Base-by-base conservation (phyloP, 805 yeast genomes). In the Nakazawaea pomicola region DNA sequence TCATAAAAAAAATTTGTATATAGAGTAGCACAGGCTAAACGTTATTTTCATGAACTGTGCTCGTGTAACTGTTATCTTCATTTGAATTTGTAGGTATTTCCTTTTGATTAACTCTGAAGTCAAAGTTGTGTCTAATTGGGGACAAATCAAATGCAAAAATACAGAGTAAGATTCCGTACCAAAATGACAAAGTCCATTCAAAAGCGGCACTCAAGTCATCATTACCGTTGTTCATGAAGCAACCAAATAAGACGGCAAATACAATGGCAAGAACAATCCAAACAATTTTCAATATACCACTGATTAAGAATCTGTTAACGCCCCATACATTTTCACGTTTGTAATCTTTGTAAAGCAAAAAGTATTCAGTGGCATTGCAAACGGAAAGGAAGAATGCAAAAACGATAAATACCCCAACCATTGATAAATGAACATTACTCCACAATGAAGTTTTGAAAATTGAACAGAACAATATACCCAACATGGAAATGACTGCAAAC, bases 161-260 rank as follows among this genome's bases (percentile, higher is more conserved):
- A 4, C 81, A 54, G 48, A 81, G 74, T 46, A 84, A 67, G 25
- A 81, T 52, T 3, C 95, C 93, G 56, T 84, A 90, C 78, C 86
- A 80, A 61, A 80, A 90, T n/a, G 91, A 80, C 32, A 90, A 61
- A 3, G 80, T 56, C 98, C 98, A 91, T 61, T 91, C 98, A 55
- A 83, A 77, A 16, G 70, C 65, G 0, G 89, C 89, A 30, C 80
- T 70, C 24, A 71, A 64, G 3, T 72, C 73, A 47, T 72, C 65
- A 29, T 62, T 53, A 6, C 62, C 52, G 20, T 68, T 66, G 1
- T 43, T 39, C 18, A 49, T 50, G 18, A 59, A 44, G 10, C 58
- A 56, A n/a, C 77, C 88, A 49, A 87, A 91, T 24, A 76, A 69
- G 19, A 83, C 60, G 3, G 91, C 95, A 54, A 85, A 71, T 0